phyloP scores from a whole-genome alignment of 148 eudicot genomes.

The Drosera capensis region DNA sequence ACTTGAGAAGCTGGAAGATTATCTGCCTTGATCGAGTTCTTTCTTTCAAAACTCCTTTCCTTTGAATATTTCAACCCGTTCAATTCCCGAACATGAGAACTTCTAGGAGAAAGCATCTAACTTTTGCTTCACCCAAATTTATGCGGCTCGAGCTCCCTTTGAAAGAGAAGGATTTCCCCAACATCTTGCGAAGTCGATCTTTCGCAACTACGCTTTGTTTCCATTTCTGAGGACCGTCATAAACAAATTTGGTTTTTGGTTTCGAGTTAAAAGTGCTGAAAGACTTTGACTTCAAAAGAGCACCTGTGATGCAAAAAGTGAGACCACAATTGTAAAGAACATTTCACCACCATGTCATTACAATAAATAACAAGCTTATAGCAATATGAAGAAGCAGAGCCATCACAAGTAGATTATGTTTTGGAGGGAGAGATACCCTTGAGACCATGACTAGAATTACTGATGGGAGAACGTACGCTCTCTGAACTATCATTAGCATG shows the following conservation, averaged over 20 bases:
- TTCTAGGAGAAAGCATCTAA: conserved; percentile 65
- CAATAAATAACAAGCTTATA: not conserved
- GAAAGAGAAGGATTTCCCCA: conserved; percentile 65
- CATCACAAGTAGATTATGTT: not conserved
- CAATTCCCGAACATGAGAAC: conserved; percentile 39
- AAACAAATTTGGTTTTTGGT: conserved; percentile 43
- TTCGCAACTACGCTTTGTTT: conserved; percentile 38
- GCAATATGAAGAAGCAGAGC: not conserved
- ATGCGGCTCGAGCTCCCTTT: conserved; percentile 36
- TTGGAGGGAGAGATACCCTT: conserved; percentile 11
- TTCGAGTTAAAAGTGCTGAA: conserved; percentile 42
- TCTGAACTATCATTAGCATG: conserved; percentile 29
- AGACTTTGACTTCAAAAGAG: conserved; percentile 58
- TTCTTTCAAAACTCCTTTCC: conserved; percentile 53
- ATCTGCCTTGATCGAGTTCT: conserved; percentile 44
- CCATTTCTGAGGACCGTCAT: conserved; percentile 56
- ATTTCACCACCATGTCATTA: not conserved
- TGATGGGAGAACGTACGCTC: conserved; percentile 25
- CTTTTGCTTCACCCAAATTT: conserved; percentile 45
- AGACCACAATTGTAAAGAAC: conserved; percentile 4
- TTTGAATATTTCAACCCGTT: conserved; percentile 45
- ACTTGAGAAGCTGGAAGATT: conserved; percentile 18
- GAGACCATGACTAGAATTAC: conserved; percentile 10
- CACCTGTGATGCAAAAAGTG: conserved; percentile 32
- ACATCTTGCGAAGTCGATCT: conserved; percentile 32